A percentile compares a stretch with the other conserved stretches of the same genome.
Evolutionary conservation across 768 basidiomycete genomes (phyloP).

Genomic region (Lactarius indigo): DNA sequence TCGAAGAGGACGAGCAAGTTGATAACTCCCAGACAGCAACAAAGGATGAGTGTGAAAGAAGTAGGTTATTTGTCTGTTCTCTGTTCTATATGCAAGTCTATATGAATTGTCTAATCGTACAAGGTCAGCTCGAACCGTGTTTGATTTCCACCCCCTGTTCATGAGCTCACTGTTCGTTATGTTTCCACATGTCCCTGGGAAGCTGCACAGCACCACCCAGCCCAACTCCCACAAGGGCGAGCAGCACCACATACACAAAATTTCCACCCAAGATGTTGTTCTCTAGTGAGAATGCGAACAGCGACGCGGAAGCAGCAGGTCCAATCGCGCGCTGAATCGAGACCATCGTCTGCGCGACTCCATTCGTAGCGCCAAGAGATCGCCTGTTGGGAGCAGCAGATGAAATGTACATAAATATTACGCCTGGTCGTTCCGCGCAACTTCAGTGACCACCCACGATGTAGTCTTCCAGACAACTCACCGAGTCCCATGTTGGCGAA

Average conservation of each 20-base stretch:
- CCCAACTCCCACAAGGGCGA: background rate
- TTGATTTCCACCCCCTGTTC: background rate
- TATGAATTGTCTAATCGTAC: too few species aligned
- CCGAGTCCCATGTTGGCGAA: constrained; percentile 16
- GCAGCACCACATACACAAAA: constrained; percentile 9
- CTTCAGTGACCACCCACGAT: background rate
- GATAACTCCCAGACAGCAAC: too few species aligned
- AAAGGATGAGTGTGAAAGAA: too few species aligned
- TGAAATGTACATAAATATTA: constrained; percentile 68
- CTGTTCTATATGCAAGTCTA: too few species aligned
- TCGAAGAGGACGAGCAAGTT: too few species aligned
- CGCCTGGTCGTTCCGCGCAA: constrained; percentile 41
- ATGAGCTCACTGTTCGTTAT: background rate
- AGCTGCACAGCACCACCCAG: constrained; percentile 2
- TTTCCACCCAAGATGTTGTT: constrained; percentile 46
- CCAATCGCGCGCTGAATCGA: constrained; percentile 45
- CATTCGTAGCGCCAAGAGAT: constrained; percentile 67
- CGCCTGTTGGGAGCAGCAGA: constrained; percentile 61
- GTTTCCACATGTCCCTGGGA: constrained; percentile 11
- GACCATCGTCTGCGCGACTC: constrained; percentile 39
- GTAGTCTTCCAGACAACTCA: background rate
- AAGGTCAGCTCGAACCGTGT: background rate
- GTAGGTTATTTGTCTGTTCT: too few species aligned
- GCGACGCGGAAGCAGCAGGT: constrained; percentile 55
- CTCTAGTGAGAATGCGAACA: constrained; percentile 59